Evolutionary conservation across 352 stramenopile genomes (phyloP).

Genomic region (Phytophthora fragariaefolia): DNA sequence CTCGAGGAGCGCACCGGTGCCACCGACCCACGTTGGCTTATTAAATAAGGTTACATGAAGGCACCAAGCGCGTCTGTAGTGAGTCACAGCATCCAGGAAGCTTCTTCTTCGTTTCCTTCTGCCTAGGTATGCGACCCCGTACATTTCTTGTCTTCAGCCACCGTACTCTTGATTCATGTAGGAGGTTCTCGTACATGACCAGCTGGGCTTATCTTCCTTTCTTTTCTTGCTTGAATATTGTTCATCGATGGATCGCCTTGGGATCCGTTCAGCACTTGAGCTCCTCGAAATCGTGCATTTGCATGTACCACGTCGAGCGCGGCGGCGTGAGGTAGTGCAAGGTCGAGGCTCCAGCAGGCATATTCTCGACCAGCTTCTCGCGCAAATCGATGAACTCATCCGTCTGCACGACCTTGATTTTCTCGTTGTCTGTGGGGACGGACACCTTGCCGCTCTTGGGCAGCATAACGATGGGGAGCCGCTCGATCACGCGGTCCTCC

Average conservation of each 20-base stretch:
- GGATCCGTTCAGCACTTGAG: constrained; percentile 50
- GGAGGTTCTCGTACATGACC: constrained; percentile 12
- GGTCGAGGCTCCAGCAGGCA: constrained; percentile 31
- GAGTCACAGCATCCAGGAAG: constrained; percentile 10
- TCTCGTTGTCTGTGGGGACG: constrained; percentile 80
- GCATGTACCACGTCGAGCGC: constrained; percentile 84
- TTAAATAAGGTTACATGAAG: constrained; percentile 53
- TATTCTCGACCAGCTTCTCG: constrained; percentile 61
- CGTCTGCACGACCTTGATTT: constrained; percentile 73
- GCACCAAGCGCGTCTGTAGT: constrained; percentile 15
- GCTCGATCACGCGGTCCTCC: constrained; percentile 67
- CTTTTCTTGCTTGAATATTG: constrained; percentile 2
- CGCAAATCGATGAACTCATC: constrained; percentile 69
- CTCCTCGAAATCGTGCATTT: constrained; percentile 80
- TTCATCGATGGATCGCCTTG: background rate
- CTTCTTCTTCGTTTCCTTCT: constrained; percentile 28
- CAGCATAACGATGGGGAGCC: constrained; percentile 73
- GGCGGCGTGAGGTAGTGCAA: constrained; percentile 73
- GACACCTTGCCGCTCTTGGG: constrained; percentile 69
- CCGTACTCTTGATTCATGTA: constrained; percentile 14
- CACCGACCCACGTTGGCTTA: constrained; percentile 9
- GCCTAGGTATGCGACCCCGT: constrained; percentile 9
- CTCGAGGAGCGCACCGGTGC: constrained; percentile 1
- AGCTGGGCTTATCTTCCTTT: constrained; percentile 5
- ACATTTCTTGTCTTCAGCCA: constrained; percentile 14